Evolutionary conservation across 192 early-diverging fungal species (phyloP), one percentile per base, ranked within the genome.

Genomic region (Linderina pennispora): DNA sequence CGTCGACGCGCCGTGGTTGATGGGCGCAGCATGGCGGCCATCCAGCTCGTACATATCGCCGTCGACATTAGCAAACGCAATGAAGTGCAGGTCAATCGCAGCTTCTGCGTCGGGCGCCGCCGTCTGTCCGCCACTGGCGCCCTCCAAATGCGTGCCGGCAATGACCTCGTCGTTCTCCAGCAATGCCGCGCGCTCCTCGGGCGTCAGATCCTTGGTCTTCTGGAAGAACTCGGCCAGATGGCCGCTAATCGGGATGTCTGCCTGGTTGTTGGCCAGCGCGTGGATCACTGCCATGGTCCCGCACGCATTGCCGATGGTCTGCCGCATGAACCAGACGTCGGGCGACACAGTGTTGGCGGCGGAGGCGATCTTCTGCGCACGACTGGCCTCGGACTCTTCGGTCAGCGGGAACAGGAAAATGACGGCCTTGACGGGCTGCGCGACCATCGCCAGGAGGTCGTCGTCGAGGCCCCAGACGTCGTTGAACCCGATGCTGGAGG

Each of bases 261-360:
- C 79, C 42, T 59, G 62, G 45, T 77, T 83, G 67, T 90, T 97
- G 31, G 77, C 81, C 8, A 98, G 61, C 0, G 94, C 79, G 53
- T 98, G 96, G 36, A 98, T 55, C 7, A 98, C 66, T 2, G 84
- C 94, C 67, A 97, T 97, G 5, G 91, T 96, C 11, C 96, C 96
- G 55, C 96, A 97, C 3, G 92, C 89, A 45, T 94, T 97, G 28
- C 71, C 47, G 35, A 93, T 96, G 2, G 91, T 94, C 65, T 94
- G 92, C 14, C 77, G 77, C 53, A 86, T 84, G 52, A 87, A 96
- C 35, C 86, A 80, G 9, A 92, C 45, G 13, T 85, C 61, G 42
- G 54, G 50, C 26, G 56, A 43, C 13, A 47, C 44, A 2, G 37
- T 45, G 56, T 25, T 40, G 37, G 8, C 9, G 34, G 37, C 11